Evolutionary conservation across 2,329 filamentous ascomycete genomes (phyloP), one percentile per base, ranked within the genome.

Genomic region (Fusarium denticulatum): DNA sequence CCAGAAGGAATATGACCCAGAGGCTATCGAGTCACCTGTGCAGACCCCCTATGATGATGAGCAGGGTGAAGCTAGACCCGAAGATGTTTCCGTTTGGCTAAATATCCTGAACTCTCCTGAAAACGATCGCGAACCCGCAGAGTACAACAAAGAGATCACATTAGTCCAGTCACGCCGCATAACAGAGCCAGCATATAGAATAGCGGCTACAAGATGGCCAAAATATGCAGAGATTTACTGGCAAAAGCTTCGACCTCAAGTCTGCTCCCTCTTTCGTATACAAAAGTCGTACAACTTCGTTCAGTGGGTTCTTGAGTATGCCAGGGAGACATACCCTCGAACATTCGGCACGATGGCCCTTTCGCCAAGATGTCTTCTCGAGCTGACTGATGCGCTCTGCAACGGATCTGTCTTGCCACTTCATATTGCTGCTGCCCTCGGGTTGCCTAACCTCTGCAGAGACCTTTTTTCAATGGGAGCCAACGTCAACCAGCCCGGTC

Each of bases 241-340:
- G 82, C 36, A 68, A 15, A 73, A 74, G 10, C 62, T 82, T 6
- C 40, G 71, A 39, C 50, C 74, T 2, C 71, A 79, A 20, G 72
- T 83, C 18, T 72, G 71, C 15, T 58, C 69, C 12, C 75, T 83
- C 9, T 83, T 84, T 53, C 63, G 69, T 5, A 49, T 64, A 1
- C 62, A 75, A 0, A 77, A 69, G 28, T 72, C 77, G 2, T 79
- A 74, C 52, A 81, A 78, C 64, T 82, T 83, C 37, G 77, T 80
- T 15, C 81, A 83, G 26, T 84, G 82, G 82, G 73, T 76, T 7
- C 64, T 84, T 26, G 81, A 83, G 49, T 83, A 81, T 64, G 79
- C 77, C 3, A 74, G 79, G 26, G 72, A 77, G 26, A 77, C 67
- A 6, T 81, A 75, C 58, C 81, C 82, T 3, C 67, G 72, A 3